Base-by-base conservation (phyloP, 768 basidiomycete species). In the Zangia roseola region DNA sequence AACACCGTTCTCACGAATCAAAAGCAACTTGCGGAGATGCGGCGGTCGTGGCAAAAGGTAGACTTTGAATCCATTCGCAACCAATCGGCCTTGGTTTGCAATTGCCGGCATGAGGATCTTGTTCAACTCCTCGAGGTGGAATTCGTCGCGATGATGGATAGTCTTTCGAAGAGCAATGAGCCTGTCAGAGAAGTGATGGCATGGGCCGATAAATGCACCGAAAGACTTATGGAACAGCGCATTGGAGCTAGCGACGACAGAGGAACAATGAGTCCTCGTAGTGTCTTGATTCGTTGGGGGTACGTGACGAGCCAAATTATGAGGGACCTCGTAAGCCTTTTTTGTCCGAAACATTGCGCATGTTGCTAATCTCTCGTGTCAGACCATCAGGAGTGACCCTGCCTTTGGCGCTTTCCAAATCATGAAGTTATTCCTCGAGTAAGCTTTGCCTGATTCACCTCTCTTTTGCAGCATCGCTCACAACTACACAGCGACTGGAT, bases 321-420 rank as follows among this genome's bases (percentile, higher is more conserved):
- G 90, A 77, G 91, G 59, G 91, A 94, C 69, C 73, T 94, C 66
- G 88, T 91, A 64, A 67, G 86, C n/a, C n/a, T 69, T 28, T 47
- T 48, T 43, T 45, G 30, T 13, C 5, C 24, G 36, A 25, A 20
- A 14, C 39, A 45, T 44, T 30, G 3, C 12, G 30, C 5, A 17
- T 30, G 19, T 17, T 43, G 20, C 34, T 55, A 42, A 56, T 44
- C 10, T 40, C n/a, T 23, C 30, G 52, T 25, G 39, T 10, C 63
- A 92, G 90, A 93, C 91, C 10, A 93, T 94, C 56, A 84, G 91
- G 54, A 93, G 91, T 57, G 91, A 94, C 69, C 91, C 91, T 45
- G 88, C 91, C 4, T 94, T 94, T 57, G 91, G 91, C 43, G 88
- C 92, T 16, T 94, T 93, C 74, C 91, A 93, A 69, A 92, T 94